Evolutionary conservation across 306 rosid genomes (phyloP).

Genomic region (Quercus engelmannii): DNA sequence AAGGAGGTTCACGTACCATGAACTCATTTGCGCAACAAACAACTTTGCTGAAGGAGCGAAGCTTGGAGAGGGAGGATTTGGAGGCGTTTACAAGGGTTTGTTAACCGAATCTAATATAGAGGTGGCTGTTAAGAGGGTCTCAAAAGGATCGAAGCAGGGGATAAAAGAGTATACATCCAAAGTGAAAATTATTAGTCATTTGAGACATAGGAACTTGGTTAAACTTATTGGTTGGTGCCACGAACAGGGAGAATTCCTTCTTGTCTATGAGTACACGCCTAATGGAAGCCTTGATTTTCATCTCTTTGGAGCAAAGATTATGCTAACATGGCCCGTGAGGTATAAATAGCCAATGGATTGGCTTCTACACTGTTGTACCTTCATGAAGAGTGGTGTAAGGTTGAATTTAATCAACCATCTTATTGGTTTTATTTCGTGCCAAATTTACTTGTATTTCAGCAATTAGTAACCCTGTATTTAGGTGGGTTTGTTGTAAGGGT

Average conservation of each 20-base stretch:
- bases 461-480: too few relatives aligned
- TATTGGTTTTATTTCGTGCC: too few relatives aligned
- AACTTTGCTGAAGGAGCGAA: constrained; percentile 47
- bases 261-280: constrained; percentile 65
- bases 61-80: constrained; percentile 79
- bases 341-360: constrained; percentile 59
- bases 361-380: constrained; percentile 64
- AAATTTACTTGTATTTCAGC: too few relatives aligned
- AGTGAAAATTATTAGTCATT: constrained; percentile 60
- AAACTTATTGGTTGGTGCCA: constrained; percentile 88
- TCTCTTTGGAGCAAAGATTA: constrained; percentile 40
- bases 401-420: too few relatives aligned
- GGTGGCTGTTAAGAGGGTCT: constrained; percentile 70
- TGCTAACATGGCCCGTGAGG: constrained; percentile 51
- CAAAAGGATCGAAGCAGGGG: constrained; percentile 72
- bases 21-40: constrained; percentile 46
- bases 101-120: constrained; percentile 30
- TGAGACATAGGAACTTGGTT: constrained; percentile 71
- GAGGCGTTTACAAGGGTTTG: constrained; percentile 65
- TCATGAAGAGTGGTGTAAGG: constrained; percentile 86
- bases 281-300: constrained; percentile 84
- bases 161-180: constrained; percentile 68
- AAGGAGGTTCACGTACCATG: constrained; percentile 49
- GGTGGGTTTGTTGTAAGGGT: too few relatives aligned
- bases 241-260: constrained; percentile 60